These are phyloP conservation scores for Thamnidium elegans DNA, from an alignment of 192 early-diverging fungal genomes.

Conservation along the genomic window DNA sequence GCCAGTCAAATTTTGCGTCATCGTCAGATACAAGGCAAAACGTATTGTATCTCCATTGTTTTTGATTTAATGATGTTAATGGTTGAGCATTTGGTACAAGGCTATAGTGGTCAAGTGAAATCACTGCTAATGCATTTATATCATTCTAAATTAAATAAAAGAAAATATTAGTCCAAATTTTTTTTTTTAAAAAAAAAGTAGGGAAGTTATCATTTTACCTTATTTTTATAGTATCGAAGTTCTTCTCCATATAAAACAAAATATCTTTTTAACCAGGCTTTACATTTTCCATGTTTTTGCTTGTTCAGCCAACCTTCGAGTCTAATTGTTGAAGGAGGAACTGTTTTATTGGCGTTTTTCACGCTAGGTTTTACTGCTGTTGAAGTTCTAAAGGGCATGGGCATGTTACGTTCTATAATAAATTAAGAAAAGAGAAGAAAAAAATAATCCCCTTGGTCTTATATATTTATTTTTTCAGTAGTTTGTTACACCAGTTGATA, in stretches of 20 bases:
- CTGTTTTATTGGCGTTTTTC: background rate
- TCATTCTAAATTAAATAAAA: slow-evolving; percentile 8
- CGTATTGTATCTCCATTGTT: slow-evolving; percentile 1
- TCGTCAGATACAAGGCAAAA: slow-evolving; percentile 24
- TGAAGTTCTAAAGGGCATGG: too few relatives aligned
- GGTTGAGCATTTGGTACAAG: slow-evolving; percentile 10
- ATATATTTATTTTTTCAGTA: too few relatives aligned
- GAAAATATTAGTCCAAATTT: background rate
- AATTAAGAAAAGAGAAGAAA: too few relatives aligned
- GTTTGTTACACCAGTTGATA: too few relatives aligned
- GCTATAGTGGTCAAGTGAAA: slow-evolving; percentile 20
- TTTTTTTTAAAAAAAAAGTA: background rate
- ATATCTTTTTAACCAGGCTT: slow-evolving; percentile 22
- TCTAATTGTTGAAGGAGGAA: background rate
- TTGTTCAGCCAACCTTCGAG: slow-evolving; percentile 25
- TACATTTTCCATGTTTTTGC: slow-evolving; percentile 27
- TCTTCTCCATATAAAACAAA: slow-evolving; percentile 24
- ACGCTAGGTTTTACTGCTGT: background rate
- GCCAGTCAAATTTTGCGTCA: slow-evolving; percentile 9
- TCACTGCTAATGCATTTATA: background rate
- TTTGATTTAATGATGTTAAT: slow-evolving; percentile 15
- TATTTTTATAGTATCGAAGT: slow-evolving; percentile 18
- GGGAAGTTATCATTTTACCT: slow-evolving; percentile 1
- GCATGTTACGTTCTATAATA: too few relatives aligned
- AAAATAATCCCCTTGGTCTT: too few relatives aligned